Conservation (phyloP, 345 rosid species). For the Ceriops decandra region DNA sequence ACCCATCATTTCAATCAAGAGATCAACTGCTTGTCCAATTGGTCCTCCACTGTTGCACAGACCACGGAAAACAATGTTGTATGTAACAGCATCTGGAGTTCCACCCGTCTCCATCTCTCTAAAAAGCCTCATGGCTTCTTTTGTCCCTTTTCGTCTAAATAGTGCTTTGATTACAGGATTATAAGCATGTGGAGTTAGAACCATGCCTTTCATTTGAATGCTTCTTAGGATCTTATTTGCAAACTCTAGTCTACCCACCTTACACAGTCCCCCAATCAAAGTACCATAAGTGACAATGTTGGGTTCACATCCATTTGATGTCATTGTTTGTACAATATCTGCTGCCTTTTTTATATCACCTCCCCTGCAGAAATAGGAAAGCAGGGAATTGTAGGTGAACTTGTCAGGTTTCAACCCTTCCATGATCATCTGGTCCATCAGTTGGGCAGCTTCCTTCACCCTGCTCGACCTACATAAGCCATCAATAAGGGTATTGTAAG, state of each 20-base stretch:
- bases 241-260: slow-evolving; percentile 71
- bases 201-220: slow-evolving; percentile 74
- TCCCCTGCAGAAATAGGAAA: slow-evolving; percentile 60
- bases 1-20: slow-evolving; percentile 63
- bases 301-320: slow-evolving; percentile 71
- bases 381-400: slow-evolving; percentile 78
- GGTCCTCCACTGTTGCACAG: slow-evolving; percentile 77
- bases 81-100: slow-evolving; percentile 57
- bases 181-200: slow-evolving; percentile 67
- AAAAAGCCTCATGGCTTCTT: slow-evolving; percentile 72
- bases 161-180: slow-evolving; percentile 82
- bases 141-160: slow-evolving; percentile 52
- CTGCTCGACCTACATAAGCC: slow-evolving; percentile 70
- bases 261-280: slow-evolving; percentile 75
- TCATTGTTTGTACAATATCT: slow-evolving; percentile 79
- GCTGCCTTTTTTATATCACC: slow-evolving; percentile 83
- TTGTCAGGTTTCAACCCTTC: slow-evolving; percentile 83
- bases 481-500: slow-evolving; percentile 85
- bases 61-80: slow-evolving; percentile 67
- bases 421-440: slow-evolving; percentile 94
- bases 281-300: slow-evolving; percentile 85
- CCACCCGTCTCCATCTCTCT: slow-evolving; percentile 65
- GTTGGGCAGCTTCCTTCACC: slow-evolving; percentile 75
- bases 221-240: slow-evolving; percentile 70
- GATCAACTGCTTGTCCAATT: slow-evolving; percentile 76